These are phyloP conservation scores for Suillus discolor DNA, from an alignment of 768 basidiomycete genomes.

Conservation along the genomic window DNA sequence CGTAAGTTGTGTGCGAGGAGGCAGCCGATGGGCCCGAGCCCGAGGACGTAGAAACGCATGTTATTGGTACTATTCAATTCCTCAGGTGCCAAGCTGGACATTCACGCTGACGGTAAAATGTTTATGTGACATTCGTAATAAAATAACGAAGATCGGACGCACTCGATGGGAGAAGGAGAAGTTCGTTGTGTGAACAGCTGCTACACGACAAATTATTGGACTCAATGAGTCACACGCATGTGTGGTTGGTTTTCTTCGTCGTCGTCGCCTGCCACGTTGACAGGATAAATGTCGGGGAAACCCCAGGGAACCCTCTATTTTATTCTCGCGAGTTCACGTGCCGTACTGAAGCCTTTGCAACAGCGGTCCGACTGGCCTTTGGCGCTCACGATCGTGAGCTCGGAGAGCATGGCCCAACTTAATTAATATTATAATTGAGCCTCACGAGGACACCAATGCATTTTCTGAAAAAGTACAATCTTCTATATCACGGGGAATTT, in stretches of 20 bases:
- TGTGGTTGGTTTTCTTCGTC: neutral
- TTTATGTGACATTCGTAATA: conserved; percentile 6
- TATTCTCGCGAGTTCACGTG: neutral
- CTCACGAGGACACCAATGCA: conserved; percentile 8
- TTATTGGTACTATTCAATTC: conserved; percentile 12
- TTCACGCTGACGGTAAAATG: conserved; percentile 11
- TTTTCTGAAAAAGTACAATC: conserved; percentile 5
- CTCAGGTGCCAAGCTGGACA: neutral
- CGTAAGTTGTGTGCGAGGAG: conserved; percentile 83
- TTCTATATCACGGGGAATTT: conserved; percentile 12
- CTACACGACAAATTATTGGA: neutral
- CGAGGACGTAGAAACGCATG: conserved; percentile 79
- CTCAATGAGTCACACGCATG: neutral
- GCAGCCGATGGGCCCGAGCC: conserved; percentile 82
- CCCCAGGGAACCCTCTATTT: neutral
- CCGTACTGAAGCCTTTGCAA: no score
- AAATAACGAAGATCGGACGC: conserved; percentile 9
- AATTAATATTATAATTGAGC: no score
- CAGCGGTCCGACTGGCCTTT: no score
- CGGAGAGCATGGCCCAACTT: neutral
- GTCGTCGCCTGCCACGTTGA: neutral
- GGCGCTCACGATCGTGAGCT: conserved; percentile 4
- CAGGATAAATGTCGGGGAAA: conserved; percentile 1
- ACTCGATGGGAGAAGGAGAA: conserved; percentile 10
- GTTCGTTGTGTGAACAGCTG: neutral